phyloP scores from a whole-genome alignment of 768 basidiomycete species.

The Ramaria sp. region DNA sequence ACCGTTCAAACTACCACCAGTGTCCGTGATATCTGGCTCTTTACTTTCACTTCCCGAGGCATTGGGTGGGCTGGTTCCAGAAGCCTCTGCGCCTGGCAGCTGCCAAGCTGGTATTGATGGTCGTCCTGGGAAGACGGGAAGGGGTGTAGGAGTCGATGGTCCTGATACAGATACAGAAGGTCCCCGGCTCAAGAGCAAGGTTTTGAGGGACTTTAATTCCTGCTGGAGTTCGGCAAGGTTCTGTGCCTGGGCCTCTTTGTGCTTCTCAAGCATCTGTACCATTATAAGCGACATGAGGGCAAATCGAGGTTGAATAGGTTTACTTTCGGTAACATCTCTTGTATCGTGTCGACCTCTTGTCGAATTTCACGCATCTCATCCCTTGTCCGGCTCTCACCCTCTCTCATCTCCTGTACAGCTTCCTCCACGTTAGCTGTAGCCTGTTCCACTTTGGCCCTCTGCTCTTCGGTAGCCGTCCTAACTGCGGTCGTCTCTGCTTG shows the following conservation, averaged over 20 bases:
- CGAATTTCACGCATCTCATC: constrained; percentile 89
- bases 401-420: constrained; percentile 64
- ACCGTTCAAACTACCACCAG: not conserved
- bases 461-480: constrained; percentile 62
- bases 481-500: constrained; percentile 68
- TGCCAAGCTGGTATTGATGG: constrained; percentile 92
- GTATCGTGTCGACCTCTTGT: constrained; percentile 81
- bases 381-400: constrained; percentile 66
- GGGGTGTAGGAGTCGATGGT: constrained; percentile 32
- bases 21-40: not conserved
- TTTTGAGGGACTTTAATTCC: constrained; percentile 90
- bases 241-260: constrained; percentile 73
- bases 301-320: constrained; percentile 10
- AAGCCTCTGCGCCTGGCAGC: constrained; percentile 36
- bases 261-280: constrained; percentile 91
- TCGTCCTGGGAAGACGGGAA: constrained; percentile 40
- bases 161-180: constrained; percentile 35
- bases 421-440: constrained; percentile 63
- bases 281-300: constrained; percentile 4
- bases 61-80: constrained; percentile 11
- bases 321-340: constrained; percentile 91
- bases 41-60: not conserved
- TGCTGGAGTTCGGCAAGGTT: constrained; percentile 83
- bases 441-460: constrained; percentile 60
- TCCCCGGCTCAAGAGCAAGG: constrained; percentile 70